Evolutionary conservation across 352 stramenopile species (phyloP).

Genomic region (Pythium folliculosum): DNA sequence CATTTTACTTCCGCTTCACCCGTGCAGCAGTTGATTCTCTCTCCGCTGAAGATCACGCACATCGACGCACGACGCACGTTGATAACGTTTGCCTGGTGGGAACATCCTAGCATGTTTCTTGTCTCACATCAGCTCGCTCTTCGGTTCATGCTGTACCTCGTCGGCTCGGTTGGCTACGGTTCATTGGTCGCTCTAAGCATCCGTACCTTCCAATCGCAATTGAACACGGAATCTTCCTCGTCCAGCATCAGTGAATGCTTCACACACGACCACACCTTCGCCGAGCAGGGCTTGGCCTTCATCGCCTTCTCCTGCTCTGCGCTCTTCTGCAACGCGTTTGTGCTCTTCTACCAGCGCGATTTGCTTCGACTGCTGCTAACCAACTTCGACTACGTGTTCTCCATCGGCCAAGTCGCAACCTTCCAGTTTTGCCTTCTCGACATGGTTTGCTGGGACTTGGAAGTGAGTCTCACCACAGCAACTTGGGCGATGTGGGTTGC

Average conservation of each 20-base stretch:
- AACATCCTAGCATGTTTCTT: not conserved
- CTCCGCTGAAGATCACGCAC: not conserved
- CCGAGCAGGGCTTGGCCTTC: not conserved
- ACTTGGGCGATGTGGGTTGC: slow-evolving; percentile 11
- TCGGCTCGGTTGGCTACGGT: not conserved
- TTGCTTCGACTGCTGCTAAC: slow-evolving; percentile 8
- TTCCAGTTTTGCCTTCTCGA: slow-evolving; percentile 6
- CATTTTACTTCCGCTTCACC: no score
- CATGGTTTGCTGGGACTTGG: slow-evolving; percentile 12
- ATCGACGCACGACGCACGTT: slow-evolving; percentile 12
- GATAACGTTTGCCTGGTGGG: slow-evolving; percentile 10
- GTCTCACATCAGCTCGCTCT: not conserved
- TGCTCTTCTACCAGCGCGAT: slow-evolving; percentile 9
- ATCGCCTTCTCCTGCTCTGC: not conserved
- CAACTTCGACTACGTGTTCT: slow-evolving; percentile 20
- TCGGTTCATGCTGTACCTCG: not conserved
- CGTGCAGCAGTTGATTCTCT: slow-evolving; percentile 5
- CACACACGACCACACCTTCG: not conserved
- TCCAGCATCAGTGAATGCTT: not conserved
- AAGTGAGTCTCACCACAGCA: not conserved
- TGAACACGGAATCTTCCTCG: not conserved
- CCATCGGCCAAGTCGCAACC: not conserved
- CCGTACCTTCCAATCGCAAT: not conserved
- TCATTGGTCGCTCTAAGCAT: not conserved
- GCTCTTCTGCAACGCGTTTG: slow-evolving; percentile 7